A percentile compares a stretch with the other conserved stretches of the same genome.
phyloP scores from a whole-genome alignment of 768 basidiomycete genomes.

The Serendipita indica region DNA sequence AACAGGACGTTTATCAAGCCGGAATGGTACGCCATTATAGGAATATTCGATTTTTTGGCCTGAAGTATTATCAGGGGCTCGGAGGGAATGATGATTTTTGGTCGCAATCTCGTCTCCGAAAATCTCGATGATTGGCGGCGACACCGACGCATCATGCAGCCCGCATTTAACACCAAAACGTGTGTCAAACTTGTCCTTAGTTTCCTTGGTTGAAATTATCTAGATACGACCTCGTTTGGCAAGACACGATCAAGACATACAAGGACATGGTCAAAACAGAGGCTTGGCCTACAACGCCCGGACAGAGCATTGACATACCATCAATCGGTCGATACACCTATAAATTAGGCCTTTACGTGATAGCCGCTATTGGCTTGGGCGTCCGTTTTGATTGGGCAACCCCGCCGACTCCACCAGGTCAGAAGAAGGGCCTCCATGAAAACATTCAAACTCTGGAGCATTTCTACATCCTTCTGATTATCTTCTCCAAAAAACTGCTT shows the following conservation, averaged over 20 bases:
- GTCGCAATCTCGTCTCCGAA: not conserved
- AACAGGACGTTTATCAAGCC: not conserved
- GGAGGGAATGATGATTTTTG: not conserved
- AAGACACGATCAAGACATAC: constrained; percentile 9
- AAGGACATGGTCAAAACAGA: constrained; percentile 12
- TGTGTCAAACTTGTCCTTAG: not conserved
- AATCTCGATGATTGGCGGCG: not conserved
- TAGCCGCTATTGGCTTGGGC: constrained; percentile 11
- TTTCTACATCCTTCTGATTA: not conserved
- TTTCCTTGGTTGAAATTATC: not conserved
- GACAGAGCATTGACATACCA: not conserved
- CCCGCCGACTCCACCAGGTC: not conserved
- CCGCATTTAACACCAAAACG: not conserved
- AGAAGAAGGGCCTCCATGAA: not conserved
- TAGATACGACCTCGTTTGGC: constrained; percentile 4
- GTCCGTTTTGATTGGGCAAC: constrained; percentile 9
- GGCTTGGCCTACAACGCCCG: not conserved
- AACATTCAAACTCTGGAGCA: not conserved
- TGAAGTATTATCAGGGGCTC: not conserved
- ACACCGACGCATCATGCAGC: constrained; percentile 1
- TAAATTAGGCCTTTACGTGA: constrained; percentile 2
- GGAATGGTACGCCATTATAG: not conserved
- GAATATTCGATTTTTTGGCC: not conserved
- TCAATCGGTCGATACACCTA: not conserved
- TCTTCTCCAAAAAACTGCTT: constrained; percentile 7